Base-by-base conservation (phyloP, 495 filamentous ascomycete genomes). In the Amniculicola lignicola region DNA sequence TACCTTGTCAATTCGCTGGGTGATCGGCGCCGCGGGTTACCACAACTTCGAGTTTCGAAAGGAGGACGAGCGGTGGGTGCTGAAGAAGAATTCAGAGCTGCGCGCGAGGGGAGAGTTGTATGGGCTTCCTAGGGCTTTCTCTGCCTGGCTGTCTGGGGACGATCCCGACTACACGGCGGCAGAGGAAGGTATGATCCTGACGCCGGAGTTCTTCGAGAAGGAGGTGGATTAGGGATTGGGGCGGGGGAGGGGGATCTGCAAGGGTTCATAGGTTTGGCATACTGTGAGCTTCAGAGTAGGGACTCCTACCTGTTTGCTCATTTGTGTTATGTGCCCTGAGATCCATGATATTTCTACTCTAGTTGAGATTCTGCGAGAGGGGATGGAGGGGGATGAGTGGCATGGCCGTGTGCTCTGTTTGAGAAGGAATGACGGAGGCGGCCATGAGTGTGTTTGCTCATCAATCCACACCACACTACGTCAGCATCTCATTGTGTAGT, bases 141-240 rank as follows among this genome's bases (percentile, higher is more conserved):
- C 7, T 4, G 38, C 19, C 1, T 57, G 44, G 44, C 37, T 57
- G 9, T 57, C 45, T 28, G 54, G 54, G 0, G 45, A 57, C 38
- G 46, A 51, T 22, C 14, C 24, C 5, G 27, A 43, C 10, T 10
- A 15, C 4, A 39, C 25, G 15, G 33, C 44, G 9, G 24, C 45
- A 3, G 54, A 50, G 24, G 44, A 42, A 5, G 45, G 54, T 1
- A 25, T 57, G 6, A 12, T 46, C 3, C 24, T 57, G 37, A 57
- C 54, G 36, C 22, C 25, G n/a, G 54, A 51, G 23, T 57, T 42
- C 25, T 57, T 57, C 18, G 9, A 57, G 31, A 35, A 15, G 5
- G 51, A 45, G 19, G 21, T 25, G 16, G 23, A 42, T n/a, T n/a
- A n/a, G n/a, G n/a, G n/a, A n/a, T n/a, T 6, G 2, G 10, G 2